phyloP scores from a whole-genome alignment of 2,329 filamentous ascomycete genomes.

The Stylonectria norvegica region DNA sequence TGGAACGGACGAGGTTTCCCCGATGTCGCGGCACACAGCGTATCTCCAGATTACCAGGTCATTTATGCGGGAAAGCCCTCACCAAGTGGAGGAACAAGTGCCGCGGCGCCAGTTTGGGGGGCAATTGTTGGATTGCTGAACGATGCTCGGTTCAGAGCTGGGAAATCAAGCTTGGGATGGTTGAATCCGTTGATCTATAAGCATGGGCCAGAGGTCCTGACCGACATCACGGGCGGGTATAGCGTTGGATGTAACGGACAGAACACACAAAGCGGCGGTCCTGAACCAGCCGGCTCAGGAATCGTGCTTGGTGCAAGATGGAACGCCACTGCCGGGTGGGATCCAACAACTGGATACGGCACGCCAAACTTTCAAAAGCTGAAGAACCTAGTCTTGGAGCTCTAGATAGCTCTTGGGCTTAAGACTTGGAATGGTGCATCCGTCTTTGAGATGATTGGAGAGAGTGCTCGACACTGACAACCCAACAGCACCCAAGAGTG shows the following conservation, averaged over 20 bases:
- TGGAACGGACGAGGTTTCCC: conserved; percentile 41
- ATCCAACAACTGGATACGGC: conserved; percentile 18
- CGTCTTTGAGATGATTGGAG: no score
- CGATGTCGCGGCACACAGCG: conserved; percentile 40
- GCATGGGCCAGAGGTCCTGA: conserved; percentile 15
- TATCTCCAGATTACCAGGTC: conserved; percentile 52
- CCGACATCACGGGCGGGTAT: conserved; percentile 30
- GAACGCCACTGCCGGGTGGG: conserved; percentile 22
- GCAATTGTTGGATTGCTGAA: conserved; percentile 47
- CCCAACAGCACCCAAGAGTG: no score
- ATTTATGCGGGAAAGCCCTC: conserved; percentile 25
- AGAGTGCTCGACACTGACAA: no score
- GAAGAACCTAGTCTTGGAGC: conserved; percentile 9
- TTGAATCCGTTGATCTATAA: conserved; percentile 46
- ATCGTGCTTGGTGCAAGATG: conserved; percentile 17
- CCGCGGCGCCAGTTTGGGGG: conserved; percentile 47
- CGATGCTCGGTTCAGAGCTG: conserved; percentile 41
- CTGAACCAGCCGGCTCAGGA: conserved; percentile 14
- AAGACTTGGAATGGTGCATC: no score
- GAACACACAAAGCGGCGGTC: conserved; percentile 15
- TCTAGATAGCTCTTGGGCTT: no score
- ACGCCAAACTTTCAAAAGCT: conserved; percentile 20
- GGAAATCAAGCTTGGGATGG: conserved; percentile 46
- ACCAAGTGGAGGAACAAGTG: conserved; percentile 37
- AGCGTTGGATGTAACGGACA: conserved; percentile 29